phyloP scores from a whole-genome alignment of 495 filamentous ascomycete species.

The Letharia lupina region DNA sequence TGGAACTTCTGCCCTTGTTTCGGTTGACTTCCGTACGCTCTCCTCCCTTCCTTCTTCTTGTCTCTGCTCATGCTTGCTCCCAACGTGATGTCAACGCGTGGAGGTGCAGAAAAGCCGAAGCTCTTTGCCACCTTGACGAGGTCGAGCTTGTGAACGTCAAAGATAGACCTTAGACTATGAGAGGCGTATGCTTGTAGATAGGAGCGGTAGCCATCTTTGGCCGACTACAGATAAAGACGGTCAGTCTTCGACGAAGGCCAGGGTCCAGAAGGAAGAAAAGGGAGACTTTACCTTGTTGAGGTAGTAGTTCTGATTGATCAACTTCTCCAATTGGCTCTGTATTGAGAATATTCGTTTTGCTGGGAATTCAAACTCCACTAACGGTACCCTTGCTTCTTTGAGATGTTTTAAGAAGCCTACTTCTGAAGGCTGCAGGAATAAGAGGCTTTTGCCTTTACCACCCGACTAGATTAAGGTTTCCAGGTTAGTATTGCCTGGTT shows the following conservation, averaged over 20 bases:
- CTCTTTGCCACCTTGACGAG: constrained; percentile 87
- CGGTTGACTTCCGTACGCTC: constrained; percentile 72
- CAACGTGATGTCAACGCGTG: constrained; percentile 79
- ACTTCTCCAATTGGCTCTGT: constrained; percentile 86
- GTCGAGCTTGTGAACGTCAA: constrained; percentile 89
- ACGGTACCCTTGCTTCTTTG: constrained; percentile 83
- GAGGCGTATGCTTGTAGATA: constrained; percentile 94
- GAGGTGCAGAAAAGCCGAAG: constrained; percentile 85
- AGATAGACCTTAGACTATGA: constrained; percentile 81
- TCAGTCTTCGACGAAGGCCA: background rate
- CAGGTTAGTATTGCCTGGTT: background rate
- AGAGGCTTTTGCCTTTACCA: constrained; percentile 71
- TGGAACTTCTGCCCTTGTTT: constrained; percentile 31
- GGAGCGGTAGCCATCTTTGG: constrained; percentile 65
- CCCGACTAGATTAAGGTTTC: constrained; percentile 35
- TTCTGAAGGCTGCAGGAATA: constrained; percentile 90
- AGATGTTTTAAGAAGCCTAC: constrained; percentile 86
- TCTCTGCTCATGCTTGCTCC: constrained; percentile 81
- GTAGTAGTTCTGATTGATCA: constrained; percentile 93
- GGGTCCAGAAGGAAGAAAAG: background rate
- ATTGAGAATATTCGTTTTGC: constrained; percentile 86
- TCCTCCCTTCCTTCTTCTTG: constrained; percentile 71
- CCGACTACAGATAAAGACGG: constrained; percentile 35
- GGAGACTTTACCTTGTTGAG: constrained; percentile 61
- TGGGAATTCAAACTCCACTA: constrained; percentile 94